A percentile compares a stretch with the other conserved stretches of the same genome.
Conservation (phyloP, 2,329 filamentous ascomycete species). For the Cladosporium austrohemisphaericum region DNA sequence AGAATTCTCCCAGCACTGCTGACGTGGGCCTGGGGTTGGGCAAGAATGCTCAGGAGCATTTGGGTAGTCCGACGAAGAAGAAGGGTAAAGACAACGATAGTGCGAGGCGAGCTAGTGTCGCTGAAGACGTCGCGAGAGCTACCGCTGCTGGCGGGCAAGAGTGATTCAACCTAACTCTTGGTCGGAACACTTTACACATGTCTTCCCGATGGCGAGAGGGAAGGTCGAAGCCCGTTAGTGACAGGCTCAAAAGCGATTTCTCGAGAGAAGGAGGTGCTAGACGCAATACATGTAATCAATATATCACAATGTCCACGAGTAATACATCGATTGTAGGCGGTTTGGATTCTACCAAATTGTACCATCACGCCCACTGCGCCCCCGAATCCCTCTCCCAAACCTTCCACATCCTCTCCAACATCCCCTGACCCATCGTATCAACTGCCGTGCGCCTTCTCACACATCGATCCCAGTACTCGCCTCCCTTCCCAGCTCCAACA, state of each 20-base stretch:
- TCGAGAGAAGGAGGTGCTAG: too few species aligned
- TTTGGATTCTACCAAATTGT: too few species aligned
- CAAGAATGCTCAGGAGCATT: constrained; percentile 33
- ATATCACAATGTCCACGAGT: too few species aligned
- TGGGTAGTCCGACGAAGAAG: background rate
- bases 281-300: too few species aligned
- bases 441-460: constrained; percentile 10
- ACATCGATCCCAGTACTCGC: constrained; percentile 15
- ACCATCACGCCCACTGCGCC: constrained; percentile 7
- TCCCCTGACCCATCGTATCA: constrained; percentile 2
- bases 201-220: too few species aligned
- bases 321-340: too few species aligned
- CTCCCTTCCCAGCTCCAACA: background rate
- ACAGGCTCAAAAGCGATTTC: too few species aligned
- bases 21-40: constrained; percentile 32
- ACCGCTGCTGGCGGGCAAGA: too few species aligned
- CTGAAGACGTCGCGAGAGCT: constrained; percentile 7
- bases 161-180: too few species aligned
- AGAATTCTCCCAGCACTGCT: constrained; percentile 20
- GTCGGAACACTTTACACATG: too few species aligned
- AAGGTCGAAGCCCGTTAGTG: too few species aligned
- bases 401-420: constrained; percentile 13
- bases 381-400: constrained; percentile 13
- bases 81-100: background rate
- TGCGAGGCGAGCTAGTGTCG: background rate